A percentile compares a stretch with the other conserved stretches of the same genome.
phyloP scores from a whole-genome alignment of 805 yeast species.

The Yamadazyma endophytica region DNA sequence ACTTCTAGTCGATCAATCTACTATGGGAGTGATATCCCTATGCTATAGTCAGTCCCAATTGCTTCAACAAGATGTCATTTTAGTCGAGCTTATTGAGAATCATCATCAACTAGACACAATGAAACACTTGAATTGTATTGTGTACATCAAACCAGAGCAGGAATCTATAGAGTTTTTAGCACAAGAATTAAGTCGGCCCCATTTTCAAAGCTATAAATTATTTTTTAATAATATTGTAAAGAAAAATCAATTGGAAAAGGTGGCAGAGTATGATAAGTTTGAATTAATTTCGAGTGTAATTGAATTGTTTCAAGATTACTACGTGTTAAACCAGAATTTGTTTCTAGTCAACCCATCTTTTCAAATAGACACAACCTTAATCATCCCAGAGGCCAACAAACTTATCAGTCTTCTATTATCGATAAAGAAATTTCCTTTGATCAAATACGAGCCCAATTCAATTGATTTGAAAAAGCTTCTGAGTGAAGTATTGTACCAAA shows the following conservation, averaged over 20 bases:
- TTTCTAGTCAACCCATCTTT: slow-evolving; percentile 41
- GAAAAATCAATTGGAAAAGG: slow-evolving; percentile 74
- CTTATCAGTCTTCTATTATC: slow-evolving; percentile 62
- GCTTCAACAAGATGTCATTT: slow-evolving; percentile 75
- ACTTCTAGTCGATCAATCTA: slow-evolving; percentile 69
- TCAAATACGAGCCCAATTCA: slow-evolving; percentile 73
- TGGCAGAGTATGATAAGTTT: slow-evolving; percentile 87
- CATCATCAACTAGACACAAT: slow-evolving; percentile 61
- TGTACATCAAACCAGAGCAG: slow-evolving; percentile 70
- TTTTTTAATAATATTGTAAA: slow-evolving; percentile 73
- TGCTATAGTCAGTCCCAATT: slow-evolving; percentile 84
- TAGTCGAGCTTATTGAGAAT: slow-evolving; percentile 57
- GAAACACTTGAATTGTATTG: slow-evolving; percentile 72
- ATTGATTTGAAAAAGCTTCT: slow-evolving; percentile 63
- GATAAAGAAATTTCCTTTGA: slow-evolving; percentile 70
- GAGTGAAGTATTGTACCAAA: slow-evolving; percentile 55
- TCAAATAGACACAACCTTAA: slow-evolving; percentile 17
- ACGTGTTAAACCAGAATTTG: slow-evolving; percentile 66
- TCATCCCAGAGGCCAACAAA: slow-evolving; percentile 31
- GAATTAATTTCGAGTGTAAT: slow-evolving; percentile 74
- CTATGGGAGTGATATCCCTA: slow-evolving; percentile 84
- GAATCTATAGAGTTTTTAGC: slow-evolving; percentile 57
- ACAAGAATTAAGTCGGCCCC: slow-evolving; percentile 72
- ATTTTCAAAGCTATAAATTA: slow-evolving; percentile 71
- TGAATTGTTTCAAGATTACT: slow-evolving; percentile 83